Evolutionary conservation across 768 basidiomycete genomes (phyloP), one percentile per base, ranked within the genome.

Genomic region (Chalciporus chontae): DNA sequence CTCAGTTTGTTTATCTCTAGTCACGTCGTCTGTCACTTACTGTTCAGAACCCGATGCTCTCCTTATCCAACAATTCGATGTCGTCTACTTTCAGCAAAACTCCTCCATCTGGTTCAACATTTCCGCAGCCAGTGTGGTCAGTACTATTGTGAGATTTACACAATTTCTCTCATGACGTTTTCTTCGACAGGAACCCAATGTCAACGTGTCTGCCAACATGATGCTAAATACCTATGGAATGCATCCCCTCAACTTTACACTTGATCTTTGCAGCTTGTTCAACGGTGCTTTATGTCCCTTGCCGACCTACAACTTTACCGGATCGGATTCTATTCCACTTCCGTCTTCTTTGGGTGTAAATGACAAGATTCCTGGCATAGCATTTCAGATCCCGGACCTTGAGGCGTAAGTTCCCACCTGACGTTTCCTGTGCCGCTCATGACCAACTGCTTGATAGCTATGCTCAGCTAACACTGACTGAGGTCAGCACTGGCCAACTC

Each of bases 141-240:
- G 87, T 83, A 18, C 54, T 18, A 17, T 40, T 24, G 34, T 43
- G 18, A n/a, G 0, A 0, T 36, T 23, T 53, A 43, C 43, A 7
- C 26, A 8, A 39, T 36, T 51, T 43, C 51, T 52, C 47, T 53
- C 52, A 45, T 55, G 56, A 55, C 21, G 41, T 52, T 56, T 51
- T 29, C 46, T 44, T 36, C 43, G 5, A 27, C 19, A 90, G 88
- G 76, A 84, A 74, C 63, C 81, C 40, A 81, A 88, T 63, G 76
- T 93, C 58, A 91, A 81, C 61, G 90, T 95, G 47, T 77, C 82
- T 3, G 94, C 90, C 29, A 87, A 87, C 61, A 71, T 96, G 45
- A 75, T 89, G 60, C 71, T 94, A 62, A 87, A 90, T 51, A 87
- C 87, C n/a, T 97, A 97, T 58, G 94, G 93, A 46, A 82, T 85